These are phyloP conservation scores for Quercus lobata DNA, from an alignment of 331 rosid genomes.

Conservation along the genomic window DNA sequence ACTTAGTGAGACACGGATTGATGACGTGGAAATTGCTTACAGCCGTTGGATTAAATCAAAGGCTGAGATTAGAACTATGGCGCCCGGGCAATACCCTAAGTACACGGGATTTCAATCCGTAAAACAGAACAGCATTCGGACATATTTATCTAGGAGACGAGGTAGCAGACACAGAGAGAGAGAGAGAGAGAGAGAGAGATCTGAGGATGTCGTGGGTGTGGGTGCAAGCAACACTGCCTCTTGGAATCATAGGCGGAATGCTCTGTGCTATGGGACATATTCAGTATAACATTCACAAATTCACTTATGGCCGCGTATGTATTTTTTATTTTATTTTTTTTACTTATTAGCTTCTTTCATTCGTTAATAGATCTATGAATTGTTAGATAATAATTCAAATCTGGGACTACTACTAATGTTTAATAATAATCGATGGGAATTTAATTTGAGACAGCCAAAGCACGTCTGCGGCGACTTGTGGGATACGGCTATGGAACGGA, in stretches of 20 bases:
- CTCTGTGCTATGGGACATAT: conserved; percentile 84
- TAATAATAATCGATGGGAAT: not conserved
- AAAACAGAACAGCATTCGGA: too few relatives aligned
- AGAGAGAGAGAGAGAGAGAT: conserved; percentile 1
- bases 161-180: not conserved
- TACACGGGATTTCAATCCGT: too few relatives aligned
- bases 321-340: too few relatives aligned
- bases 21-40: too few relatives aligned
- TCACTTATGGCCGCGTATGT: conserved; percentile 78
- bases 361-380: not conserved
- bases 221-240: conserved; percentile 74
- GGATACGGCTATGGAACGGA: conserved; percentile 96
- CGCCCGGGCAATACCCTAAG: too few relatives aligned
- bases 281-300: conserved; percentile 85
- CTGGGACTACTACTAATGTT: not conserved
- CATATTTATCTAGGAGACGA: not conserved
- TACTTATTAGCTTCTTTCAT: not conserved
- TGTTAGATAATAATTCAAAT: not conserved
- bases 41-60: too few relatives aligned
- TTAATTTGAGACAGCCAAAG: conserved; percentile 61
- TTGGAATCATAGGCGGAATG: conserved; percentile 71
- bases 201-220: conserved; percentile 46
- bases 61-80: too few relatives aligned
- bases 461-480: conserved; percentile 89
- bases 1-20: too few relatives aligned